Evolutionary conservation across 2,329 filamentous ascomycete genomes (phyloP), one percentile per base, ranked within the genome.

Genomic region (Calonectria hawksworthii): DNA sequence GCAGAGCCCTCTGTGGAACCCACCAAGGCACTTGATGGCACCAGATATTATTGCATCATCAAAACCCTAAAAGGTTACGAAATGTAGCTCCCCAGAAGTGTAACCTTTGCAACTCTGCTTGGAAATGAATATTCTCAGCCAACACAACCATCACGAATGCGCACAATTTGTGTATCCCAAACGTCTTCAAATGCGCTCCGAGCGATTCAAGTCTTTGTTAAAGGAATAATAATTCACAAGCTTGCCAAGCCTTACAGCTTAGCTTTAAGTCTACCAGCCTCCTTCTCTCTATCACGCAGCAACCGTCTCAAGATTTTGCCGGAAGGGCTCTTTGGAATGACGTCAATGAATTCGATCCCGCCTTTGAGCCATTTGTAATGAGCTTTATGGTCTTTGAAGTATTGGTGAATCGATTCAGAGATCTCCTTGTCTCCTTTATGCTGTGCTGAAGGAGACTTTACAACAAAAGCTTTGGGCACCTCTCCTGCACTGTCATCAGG

Each of bases 281-380:
- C 92, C 86, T 89, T 94, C 85, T 97, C 95, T 81, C 91, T 90
- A 81, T 97, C 95, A 51, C 94, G 89, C 79, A 98, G 85, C 66
- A 94, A 79, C 21, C 93, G 87, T 61, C 93, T 87, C 81, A 95
- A 83, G 70, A 95, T 94, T 89, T 95, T 95, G 11, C 94, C 94
- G 78, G 91, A 93, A 0, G 93, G 90, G 80, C 91, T 94, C 88
- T 95, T 95, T 11, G 94, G 94, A 32, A 95, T 91, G 65, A 87
- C 87, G 52, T 93, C 91, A 11, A 93, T 86, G 75, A 94, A 94
- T 81, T 92, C 90, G 3, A 94, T 85, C 0, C 87, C 89, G 71
- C 91, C 93, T 79, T 90, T 90, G 73, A 94, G 86, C 87, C 90
- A 92, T 85, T 94, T 94, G 82, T 94, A 91, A 23, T 90, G 87